Conservation (phyloP, 345 rosid genomes). For the Sisymbrium altissimum region DNA sequence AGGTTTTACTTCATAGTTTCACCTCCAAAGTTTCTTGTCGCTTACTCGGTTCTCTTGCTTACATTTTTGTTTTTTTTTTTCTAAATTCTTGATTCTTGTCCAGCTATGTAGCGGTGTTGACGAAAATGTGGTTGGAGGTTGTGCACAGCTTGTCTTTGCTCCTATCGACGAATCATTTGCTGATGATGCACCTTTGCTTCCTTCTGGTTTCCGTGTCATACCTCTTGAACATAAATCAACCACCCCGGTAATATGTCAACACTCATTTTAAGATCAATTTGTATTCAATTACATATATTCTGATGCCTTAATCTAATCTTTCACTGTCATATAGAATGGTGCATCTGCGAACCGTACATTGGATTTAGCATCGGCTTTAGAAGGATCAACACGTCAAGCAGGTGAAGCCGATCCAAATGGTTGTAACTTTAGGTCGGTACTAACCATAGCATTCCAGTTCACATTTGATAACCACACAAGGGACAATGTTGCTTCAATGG, state of each 20-base stretch:
- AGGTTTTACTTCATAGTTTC: slow-evolving; percentile 41
- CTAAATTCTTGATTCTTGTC: slow-evolving; percentile 14
- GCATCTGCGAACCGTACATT: slow-evolving; percentile 65
- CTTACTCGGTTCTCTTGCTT: not conserved
- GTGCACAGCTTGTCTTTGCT: slow-evolving; percentile 97
- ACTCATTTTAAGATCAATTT: not conserved
- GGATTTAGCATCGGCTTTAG: slow-evolving; percentile 90
- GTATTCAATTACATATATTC: not conserved
- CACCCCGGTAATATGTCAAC: slow-evolving; percentile 36
- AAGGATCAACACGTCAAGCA: slow-evolving; percentile 54
- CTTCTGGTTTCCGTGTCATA: slow-evolving; percentile 92
- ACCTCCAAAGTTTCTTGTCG: not conserved
- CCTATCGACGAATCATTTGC: slow-evolving; percentile 96
- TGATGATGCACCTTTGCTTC: slow-evolving; percentile 91
- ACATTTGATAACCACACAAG: slow-evolving; percentile 74
- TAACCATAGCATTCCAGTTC: slow-evolving; percentile 94
- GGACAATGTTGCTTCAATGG: slow-evolving; percentile 93
- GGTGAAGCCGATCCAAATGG: slow-evolving; percentile 52
- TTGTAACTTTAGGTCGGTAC: slow-evolving; percentile 72
- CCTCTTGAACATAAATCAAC: slow-evolving; percentile 82
- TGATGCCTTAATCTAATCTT: not conserved
- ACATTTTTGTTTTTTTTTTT: not conserved
- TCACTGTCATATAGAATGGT: slow-evolving; percentile 48
- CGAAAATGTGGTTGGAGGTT: slow-evolving; percentile 83
- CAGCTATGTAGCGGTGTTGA: slow-evolving; percentile 90